Evolutionary conservation across 306 rosid genomes (phyloP), one percentile per base, ranked within the genome.

Genomic region (Fragaria ananassa): DNA sequence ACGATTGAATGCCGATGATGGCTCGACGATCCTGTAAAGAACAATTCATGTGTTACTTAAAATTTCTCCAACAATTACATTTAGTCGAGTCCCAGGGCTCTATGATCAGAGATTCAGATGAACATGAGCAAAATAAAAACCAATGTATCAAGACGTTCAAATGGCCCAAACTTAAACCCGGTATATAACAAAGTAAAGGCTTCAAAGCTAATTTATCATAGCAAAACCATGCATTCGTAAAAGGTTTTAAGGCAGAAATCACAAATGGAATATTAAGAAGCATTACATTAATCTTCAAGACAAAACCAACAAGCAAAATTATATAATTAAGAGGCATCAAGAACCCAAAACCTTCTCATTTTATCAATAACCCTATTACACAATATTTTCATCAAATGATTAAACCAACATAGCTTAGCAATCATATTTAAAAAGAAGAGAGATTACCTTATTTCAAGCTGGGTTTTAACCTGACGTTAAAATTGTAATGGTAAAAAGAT

Each of bases 391-490:
- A 7, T 37, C n/a, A 27, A 72, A 72, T 18, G 34, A 27, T 41
- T 5, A 8, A 79, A 83, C 75, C 74, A 67, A 81, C 68, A 76
- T 69, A 68, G 4, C n/a, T 68, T 37, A 51, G 63, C 25, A 78
- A 78, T 46, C 66, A 54, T 58, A 66, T 35, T 14, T 74, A 80
- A 75, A 75, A 51, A 70, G 1, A 80, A 71, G 77, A 57, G 49
- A 82, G 89, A 92, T 90, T 87, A 87, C 92, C 81, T 90, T 87
- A 25, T 93, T 83, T 88, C 70, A 41, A 83, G 72, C 34, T 78
- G 70, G 91, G 85, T 66, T 80, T 81, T 29, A 62, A 31, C 68
- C 44, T 62, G 41, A 62, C 68, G 42, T 62, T 60, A 37, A 82
- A 82, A 58, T 46, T 67, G 35, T 42, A 46, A 80, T 75, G 56